Evolutionary conservation across 2,329 filamentous ascomycete genomes (phyloP).

Genomic region (Nigrospora sphaerica): DNA sequence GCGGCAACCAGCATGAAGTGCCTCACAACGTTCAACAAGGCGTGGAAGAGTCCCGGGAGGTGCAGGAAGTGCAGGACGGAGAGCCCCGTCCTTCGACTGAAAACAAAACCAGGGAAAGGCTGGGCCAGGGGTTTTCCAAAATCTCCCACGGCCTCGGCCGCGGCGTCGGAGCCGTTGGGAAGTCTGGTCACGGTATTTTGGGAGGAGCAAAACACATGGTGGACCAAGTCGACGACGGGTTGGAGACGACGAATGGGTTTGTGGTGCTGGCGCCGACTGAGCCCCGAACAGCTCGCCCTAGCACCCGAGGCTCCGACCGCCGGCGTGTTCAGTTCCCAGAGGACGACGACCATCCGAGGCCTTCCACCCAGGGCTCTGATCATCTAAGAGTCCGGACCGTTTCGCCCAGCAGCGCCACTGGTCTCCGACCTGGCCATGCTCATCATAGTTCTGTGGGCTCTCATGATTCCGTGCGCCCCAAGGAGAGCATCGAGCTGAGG

Average conservation of each 20-base stretch:
- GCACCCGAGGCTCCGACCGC: constrained; percentile 15
- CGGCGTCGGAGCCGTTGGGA: constrained; percentile 31
- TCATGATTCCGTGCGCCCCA: constrained; percentile 28
- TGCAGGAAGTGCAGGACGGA: constrained; percentile 14
- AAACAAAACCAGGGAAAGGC: constrained; percentile 19
- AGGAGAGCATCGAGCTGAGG: constrained; percentile 22
- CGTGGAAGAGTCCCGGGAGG: constrained; percentile 11
- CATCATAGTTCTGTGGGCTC: constrained; percentile 30
- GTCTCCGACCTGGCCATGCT: constrained; percentile 3
- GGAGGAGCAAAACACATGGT: constrained; percentile 38
- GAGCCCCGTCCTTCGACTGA: constrained; percentile 4
- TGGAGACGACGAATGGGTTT: constrained; percentile 52
- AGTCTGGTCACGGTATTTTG: constrained; percentile 35
- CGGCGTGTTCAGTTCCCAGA: constrained; percentile 22
- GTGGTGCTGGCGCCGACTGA: constrained; percentile 21
- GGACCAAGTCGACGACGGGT: constrained; percentile 41
- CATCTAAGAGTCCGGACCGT: constrained; percentile 1
- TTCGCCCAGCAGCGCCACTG: neutral
- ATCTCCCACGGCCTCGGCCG: constrained; percentile 44
- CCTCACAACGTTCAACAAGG: constrained; percentile 43
- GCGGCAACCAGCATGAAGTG: constrained; percentile 44
- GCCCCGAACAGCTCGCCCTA: constrained; percentile 8
- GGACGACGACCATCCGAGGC: constrained; percentile 23
- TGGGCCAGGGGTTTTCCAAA: constrained; percentile 33
- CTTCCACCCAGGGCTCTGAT: constrained; percentile 14